Percentiles rank a stretch among this genome's conserved stretches.
phyloP scores from a whole-genome alignment of 805 yeast genomes.

The Crinitomyces ghanaensis region DNA sequence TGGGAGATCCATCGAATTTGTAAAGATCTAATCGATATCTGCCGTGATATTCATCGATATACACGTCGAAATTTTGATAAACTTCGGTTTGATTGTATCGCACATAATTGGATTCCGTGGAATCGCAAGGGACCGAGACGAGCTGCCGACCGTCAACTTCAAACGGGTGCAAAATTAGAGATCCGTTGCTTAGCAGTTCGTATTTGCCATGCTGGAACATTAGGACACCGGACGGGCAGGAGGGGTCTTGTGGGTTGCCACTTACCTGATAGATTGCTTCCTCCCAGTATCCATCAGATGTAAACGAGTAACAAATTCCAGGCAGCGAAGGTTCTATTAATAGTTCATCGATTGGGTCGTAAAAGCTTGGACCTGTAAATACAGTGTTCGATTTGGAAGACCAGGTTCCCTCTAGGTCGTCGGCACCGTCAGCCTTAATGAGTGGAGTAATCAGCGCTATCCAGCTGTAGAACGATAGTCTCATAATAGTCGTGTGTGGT shows the following conservation, averaged over 20 bases:
- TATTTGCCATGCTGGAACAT: constrained; percentile 87
- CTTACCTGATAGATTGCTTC: constrained; percentile 76
- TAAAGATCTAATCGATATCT: constrained; percentile 61
- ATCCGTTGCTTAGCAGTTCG: constrained; percentile 48
- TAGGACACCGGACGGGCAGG: constrained; percentile 73
- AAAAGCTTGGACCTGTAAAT: constrained; percentile 94
- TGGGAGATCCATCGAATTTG: constrained; percentile 58
- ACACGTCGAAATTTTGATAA: constrained; percentile 46
- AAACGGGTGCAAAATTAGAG: constrained; percentile 59
- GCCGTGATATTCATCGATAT: constrained; percentile 73
- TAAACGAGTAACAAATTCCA: constrained; percentile 86
- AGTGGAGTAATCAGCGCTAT: too few relatives aligned
- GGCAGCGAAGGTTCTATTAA: constrained; percentile 93
- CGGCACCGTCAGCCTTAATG: constrained; percentile 1
- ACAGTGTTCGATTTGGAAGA: constrained; percentile 86
- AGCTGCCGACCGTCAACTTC: constrained; percentile 88
- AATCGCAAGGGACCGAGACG: constrained; percentile 72
- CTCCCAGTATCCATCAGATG: constrained; percentile 84
- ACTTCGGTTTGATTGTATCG: constrained; percentile 61
- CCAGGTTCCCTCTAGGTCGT: constrained; percentile 78
- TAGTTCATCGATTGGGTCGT: constrained; percentile 91
- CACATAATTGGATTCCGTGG: constrained; percentile 36
- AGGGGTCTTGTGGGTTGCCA: constrained; percentile 62
- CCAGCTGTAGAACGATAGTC: too few relatives aligned
- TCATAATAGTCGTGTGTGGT: too few relatives aligned